These are phyloP conservation scores for Pseudogymnoascus sp. DNA, from an alignment of 2,329 filamentous ascomycete genomes.

Conservation along the genomic window DNA sequence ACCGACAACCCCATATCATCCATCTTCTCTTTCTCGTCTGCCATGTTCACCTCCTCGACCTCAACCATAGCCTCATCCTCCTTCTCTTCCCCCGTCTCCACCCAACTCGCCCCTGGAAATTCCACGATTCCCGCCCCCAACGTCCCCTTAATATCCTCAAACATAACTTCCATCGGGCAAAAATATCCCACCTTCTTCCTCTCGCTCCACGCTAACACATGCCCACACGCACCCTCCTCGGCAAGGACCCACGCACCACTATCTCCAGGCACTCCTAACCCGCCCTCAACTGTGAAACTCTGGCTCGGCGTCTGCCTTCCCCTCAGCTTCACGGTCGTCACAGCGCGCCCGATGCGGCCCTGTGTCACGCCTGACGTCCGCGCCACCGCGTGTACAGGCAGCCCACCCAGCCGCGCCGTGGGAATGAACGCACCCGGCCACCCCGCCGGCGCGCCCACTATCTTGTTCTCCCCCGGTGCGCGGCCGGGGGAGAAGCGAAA, in stretches of 20 bases:
- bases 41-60: background rate
- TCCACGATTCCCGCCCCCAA: conserved; percentile 63
- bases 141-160: conserved; percentile 77
- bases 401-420: conserved; percentile 57
- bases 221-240: conserved; percentile 75
- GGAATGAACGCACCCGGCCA: conserved; percentile 54
- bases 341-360: conserved; percentile 67
- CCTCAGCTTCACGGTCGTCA: conserved; percentile 81
- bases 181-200: conserved; percentile 81
- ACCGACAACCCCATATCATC: background rate
- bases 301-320: conserved; percentile 75
- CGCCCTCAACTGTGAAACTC: conserved; percentile 53
- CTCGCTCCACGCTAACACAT: conserved; percentile 81
- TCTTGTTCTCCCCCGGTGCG: conserved; percentile 63
- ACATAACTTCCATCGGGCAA: conserved; percentile 85
- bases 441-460: conserved; percentile 34
- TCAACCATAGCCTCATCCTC: background rate
- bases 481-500: conserved; percentile 71
- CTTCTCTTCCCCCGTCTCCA: background rate
- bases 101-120: conserved; percentile 45
- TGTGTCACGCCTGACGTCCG: conserved; percentile 77
- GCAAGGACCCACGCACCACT: conserved; percentile 91
- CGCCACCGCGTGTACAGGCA: conserved; percentile 80
- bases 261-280: conserved; percentile 70
- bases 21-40: background rate